Evolutionary conservation across 768 basidiomycete species (phyloP).

Genomic region (Exidia glandulosa): DNA sequence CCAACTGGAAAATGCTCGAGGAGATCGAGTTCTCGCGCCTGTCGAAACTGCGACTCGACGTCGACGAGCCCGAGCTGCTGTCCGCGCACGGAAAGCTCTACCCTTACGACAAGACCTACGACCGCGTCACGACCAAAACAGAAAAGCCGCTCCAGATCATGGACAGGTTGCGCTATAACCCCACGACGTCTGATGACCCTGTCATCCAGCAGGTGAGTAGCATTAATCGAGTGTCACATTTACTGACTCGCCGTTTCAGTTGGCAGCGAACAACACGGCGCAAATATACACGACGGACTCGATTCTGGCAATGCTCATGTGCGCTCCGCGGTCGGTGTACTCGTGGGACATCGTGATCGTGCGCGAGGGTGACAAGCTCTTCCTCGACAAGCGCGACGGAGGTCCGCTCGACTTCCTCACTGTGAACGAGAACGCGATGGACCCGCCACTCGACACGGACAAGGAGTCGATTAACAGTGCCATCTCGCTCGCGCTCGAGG

Average conservation of each 20-base stretch:
- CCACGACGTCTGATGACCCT: slow-evolving; percentile 95
- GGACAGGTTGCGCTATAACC: slow-evolving; percentile 94
- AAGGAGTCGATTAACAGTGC: slow-evolving; percentile 84
- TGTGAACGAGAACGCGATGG: slow-evolving; percentile 96
- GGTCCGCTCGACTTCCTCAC: slow-evolving; percentile 94
- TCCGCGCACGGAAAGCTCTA: slow-evolving; percentile 77
- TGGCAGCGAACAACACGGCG: slow-evolving; percentile 70
- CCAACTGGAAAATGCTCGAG: slow-evolving; percentile 90
- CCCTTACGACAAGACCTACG: slow-evolving; percentile 88
- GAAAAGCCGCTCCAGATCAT: slow-evolving; percentile 85
- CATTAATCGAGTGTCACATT: slow-evolving; percentile 8
- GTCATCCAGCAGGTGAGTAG: slow-evolving; percentile 86
- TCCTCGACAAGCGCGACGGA: slow-evolving; percentile 95
- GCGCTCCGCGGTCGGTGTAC: slow-evolving; percentile 87
- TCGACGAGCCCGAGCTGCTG: slow-evolving; percentile 87
- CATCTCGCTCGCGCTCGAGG: slow-evolving; percentile 88
- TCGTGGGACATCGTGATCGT: slow-evolving; percentile 98
- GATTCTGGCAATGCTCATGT: slow-evolving; percentile 93
- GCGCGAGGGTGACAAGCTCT: slow-evolving; percentile 85
- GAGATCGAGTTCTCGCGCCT: slow-evolving; percentile 95
- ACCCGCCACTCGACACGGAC: slow-evolving; percentile 86
- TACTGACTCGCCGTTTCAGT: slow-evolving; percentile 29
- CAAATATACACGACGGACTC: slow-evolving; percentile 90
- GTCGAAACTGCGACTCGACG: slow-evolving; percentile 83
- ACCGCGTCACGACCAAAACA: slow-evolving; percentile 88